Percentiles rank a stretch among this genome's conserved stretches.
These are phyloP conservation scores for Fusarium falciforme DNA, from an alignment of 2,329 filamentous ascomycete species.

Conservation along the genomic window DNA sequence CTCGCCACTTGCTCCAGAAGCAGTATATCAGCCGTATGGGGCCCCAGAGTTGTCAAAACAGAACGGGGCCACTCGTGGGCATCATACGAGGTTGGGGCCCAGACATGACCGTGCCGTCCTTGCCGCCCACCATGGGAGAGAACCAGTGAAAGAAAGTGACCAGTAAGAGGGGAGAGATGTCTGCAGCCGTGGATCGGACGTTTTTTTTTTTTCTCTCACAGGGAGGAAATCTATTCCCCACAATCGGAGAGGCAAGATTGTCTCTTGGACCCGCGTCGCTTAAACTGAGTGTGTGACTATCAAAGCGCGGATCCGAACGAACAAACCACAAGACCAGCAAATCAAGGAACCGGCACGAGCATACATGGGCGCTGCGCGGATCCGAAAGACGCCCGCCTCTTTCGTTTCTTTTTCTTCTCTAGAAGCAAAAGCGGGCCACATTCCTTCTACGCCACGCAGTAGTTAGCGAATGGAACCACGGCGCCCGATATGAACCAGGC, in stretches of 20 bases:
- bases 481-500: not conserved
- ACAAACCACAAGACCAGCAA: not conserved
- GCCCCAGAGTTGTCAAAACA: constrained; percentile 22
- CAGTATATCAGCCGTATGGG: constrained; percentile 25
- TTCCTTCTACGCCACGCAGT: not conserved
- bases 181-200: not conserved
- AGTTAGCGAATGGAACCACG: not conserved
- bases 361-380: not conserved
- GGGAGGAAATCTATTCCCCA: not conserved
- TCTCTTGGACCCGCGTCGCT: not conserved
- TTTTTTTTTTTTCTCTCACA: not conserved
- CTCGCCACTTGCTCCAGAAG: constrained; percentile 9
- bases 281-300: not conserved
- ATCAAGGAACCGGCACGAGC: not conserved
- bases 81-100: constrained; percentile 19
- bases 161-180: not conserved
- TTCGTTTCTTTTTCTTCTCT: not conserved
- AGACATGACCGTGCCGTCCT: constrained; percentile 2
- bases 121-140: not conserved
- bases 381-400: not conserved
- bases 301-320: not conserved
- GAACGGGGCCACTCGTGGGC: constrained; percentile 8
- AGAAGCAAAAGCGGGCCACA: not conserved
- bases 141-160: not conserved
- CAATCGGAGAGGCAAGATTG: not conserved